Evolutionary conservation across 2,329 filamentous ascomycete genomes (phyloP), one percentile per base, ranked within the genome.

Genomic region (Fusarium ramigenum): DNA sequence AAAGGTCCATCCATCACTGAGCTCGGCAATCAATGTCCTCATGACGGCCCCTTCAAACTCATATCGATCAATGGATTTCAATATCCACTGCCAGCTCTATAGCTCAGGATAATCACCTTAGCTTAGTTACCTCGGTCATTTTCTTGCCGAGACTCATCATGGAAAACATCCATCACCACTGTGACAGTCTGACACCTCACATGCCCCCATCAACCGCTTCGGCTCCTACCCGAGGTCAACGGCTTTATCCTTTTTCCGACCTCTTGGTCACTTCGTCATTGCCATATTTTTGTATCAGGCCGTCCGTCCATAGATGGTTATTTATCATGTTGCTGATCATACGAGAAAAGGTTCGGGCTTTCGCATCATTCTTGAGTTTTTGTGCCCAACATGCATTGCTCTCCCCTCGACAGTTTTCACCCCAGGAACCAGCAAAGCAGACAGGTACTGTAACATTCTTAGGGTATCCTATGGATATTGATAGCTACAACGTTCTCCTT

Each of bases 61-160:
- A n/a, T 42, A 56, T 25, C 40, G 7, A 56, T 30, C 40, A 9
- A 30, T 69, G 66, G 66, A 60, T 43, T 37, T 61, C 46, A 63
- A 71, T 61, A 43, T 71, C 69, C 70, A 44, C 50, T 40, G 15
- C 36, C 50, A 14, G 32, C 50, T 39, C 50, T 42, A 42, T 19
- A 43, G 19, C 59, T 30, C 34, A 60, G 47, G 62, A 50, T 50
- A 47, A 52, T 39, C 58, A 18, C 39, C 32, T 53, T 73, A 70
- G 18, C 36, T 52, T 75, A 66, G 25, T 21, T 75, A 73, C 74
- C 74, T 76, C 74, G 74, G 74, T 36, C 70, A 56, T 65, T 39
- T 44, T 60, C 28, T 61, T 75, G 43, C 73, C 73, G 63, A 74
- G 49, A 65, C 34, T 37, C 57, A 47, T 44, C 42, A 36, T 56